Base-by-base conservation (phyloP, 805 yeast genomes). In the Teunomyces tritomae region DNA sequence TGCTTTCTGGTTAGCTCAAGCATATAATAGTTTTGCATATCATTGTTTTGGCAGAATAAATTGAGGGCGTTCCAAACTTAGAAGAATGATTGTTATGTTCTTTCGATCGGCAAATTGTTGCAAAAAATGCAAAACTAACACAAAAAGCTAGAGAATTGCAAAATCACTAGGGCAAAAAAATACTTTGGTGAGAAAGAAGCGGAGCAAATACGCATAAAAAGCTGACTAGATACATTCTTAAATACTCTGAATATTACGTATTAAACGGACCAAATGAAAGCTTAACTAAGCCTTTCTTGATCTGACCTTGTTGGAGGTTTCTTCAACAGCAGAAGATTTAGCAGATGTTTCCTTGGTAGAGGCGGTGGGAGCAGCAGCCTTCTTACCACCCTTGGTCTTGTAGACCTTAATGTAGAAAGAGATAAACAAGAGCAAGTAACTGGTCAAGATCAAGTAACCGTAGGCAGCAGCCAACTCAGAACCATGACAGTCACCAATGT, bases 331-430 rank as follows among this genome's bases (percentile, higher is more conserved):
- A 28, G 56, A 32, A 10, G 47, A n/a, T 11, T 46, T 34, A 28
- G 41, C 40, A 8, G 48, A 11, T 16, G 47, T 10, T 17, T 28
- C 36, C 24, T 28, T 26, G 37, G 52, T 46, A 40, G 49, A 47
- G 13, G 45, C 50, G 27, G 53, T 34, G 27, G 34, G 32, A 24
- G 41, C 39, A 26, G 49, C 59, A 33, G 51, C 57, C 9, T 44
- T 45, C 49, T 52, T 50, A 53, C 54, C 67, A 34, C 52, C 51
- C 45, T 70, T 66, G 59, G 73, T 78, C 68, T 79, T 82, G 80
- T 92, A 92, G 46, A 88, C 88, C 63, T 82, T 83, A 67, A 90
- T 84, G 83, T 92, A 92, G 80, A 92, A 92, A 45, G 90, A 85
- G 65, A 92, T 89, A 78, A 92, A 92, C 62, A 92, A 77, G 58